These are phyloP conservation scores for Trypanosoma rangeli DNA, from an alignment of 208 protist genomes.

Conservation along the genomic window DNA sequence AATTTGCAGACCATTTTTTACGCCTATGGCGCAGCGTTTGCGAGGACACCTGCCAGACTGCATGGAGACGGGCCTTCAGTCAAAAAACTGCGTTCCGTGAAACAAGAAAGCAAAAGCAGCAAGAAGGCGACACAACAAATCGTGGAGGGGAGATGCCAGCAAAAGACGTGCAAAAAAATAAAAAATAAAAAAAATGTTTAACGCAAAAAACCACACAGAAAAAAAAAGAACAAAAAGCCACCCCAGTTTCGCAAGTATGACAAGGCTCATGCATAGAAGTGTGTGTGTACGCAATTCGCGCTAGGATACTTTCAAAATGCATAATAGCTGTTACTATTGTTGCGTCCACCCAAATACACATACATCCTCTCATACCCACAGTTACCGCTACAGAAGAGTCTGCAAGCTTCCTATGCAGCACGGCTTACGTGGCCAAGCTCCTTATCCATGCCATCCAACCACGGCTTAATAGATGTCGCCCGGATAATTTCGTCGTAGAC, in stretches of 20 bases:
- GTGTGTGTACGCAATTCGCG: too few species aligned
- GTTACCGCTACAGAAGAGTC: not conserved
- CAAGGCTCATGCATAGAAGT: too few species aligned
- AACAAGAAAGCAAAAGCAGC: slow-evolving; percentile 7
- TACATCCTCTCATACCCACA: not conserved
- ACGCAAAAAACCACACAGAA: too few species aligned
- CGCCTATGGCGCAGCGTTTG: slow-evolving; percentile 58
- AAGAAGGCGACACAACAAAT: slow-evolving; percentile 5
- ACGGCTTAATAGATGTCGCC: slow-evolving; percentile 56
- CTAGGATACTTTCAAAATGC: too few species aligned
- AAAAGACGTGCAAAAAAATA: not conserved
- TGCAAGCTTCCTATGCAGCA: not conserved
- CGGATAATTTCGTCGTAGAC: slow-evolving; percentile 82
- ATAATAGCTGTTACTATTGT: not conserved
- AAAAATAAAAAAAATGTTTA: too few species aligned
- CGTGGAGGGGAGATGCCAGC: not conserved
- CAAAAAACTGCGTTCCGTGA: not conserved
- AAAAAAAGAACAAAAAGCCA: too few species aligned
- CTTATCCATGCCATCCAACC: slow-evolving; percentile 66
- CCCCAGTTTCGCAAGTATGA: too few species aligned
- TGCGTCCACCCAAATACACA: not conserved
- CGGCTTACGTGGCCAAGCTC: slow-evolving; percentile 31
- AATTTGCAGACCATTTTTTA: slow-evolving; percentile 48
- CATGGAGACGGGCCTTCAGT: slow-evolving; percentile 1
- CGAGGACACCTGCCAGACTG: slow-evolving; percentile 21